Evolutionary conservation across 176 grass and related monocot species (phyloP), one percentile per base, ranked within the genome.

Genomic region (Bromus sterilis): DNA sequence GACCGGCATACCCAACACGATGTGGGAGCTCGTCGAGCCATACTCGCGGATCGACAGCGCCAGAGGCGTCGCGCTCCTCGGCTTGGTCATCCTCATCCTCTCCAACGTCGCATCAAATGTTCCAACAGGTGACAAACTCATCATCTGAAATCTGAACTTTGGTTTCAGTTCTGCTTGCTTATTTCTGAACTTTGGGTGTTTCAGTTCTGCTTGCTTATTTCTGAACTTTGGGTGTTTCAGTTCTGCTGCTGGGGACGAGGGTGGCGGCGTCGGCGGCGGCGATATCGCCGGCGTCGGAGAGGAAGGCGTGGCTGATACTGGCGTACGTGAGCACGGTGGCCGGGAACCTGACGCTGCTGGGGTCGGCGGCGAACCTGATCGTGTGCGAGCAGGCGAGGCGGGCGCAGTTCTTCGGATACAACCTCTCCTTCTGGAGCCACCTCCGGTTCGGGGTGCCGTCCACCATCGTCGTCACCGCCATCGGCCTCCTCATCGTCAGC

Each of bases 71-170:
- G 84, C 95, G 1, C 61, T 98, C 46, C 95, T 98, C 57, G 88
- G 86, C 0, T 14, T 89, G 6, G 92, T 98, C 23, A 78, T 98
- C 63, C 88, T 98, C 39, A 29, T 98, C 26, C 90, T 98, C 51
- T 98, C 95, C 58, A 98, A 98, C 66, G 89, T 98, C 7, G 95
- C 95, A 15, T 98, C 95, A 21, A 98, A 98, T 81, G 95, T 98
- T 32, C 95, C 95, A 10, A 98, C 95, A 78, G 95, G 95, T 94
- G 79, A 39, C n/a, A 66, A 37, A 43, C 66, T 6, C 59, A 9
- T 79, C 23, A 39, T 55, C 4, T n/a, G 11, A 14, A 71, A 49
- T 46, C 37, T 53, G 2, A 32, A 4, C 57, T 4, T 78, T 86
- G 9, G 15, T 42, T 66, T 59, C 28, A 40, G 0, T 46, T 1